Conservation (phyloP, 208 protist species). For the Wallacemonas sp. region DNA sequence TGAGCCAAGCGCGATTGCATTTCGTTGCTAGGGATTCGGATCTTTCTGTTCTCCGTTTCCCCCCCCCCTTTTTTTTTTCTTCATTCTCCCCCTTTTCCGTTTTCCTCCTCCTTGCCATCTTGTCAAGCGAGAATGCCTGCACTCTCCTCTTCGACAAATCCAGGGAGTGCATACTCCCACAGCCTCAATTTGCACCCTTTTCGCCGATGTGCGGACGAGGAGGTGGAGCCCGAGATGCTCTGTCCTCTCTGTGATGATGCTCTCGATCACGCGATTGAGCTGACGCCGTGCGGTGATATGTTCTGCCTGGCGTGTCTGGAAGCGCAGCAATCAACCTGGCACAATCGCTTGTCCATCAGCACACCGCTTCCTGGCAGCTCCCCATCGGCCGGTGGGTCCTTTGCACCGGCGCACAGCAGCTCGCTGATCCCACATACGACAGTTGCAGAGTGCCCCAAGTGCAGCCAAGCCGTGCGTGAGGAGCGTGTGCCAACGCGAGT, state of each 20-base stretch:
- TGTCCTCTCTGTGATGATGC: conserved; percentile 32
- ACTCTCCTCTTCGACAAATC: neutral
- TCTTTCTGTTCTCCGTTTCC: neutral
- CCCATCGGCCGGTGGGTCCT: neutral
- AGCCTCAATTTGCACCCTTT: conserved; percentile 4
- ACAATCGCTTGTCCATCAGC: neutral
- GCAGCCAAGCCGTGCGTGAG: neutral
- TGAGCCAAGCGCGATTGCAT: too few species aligned
- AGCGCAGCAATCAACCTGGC: neutral
- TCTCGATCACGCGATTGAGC: conserved; percentile 33
- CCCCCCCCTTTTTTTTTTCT: conserved; percentile 14
- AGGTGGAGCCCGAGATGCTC: conserved; percentile 41
- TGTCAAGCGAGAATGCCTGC: neutral
- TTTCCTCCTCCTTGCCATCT: neutral
- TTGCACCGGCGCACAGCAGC: neutral
- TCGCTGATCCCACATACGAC: neutral
- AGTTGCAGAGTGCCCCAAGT: conserved; percentile 27
- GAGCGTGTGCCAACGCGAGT: conserved; percentile 24
- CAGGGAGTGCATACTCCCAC: neutral
- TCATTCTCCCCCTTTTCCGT: neutral
- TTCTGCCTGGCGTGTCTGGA: conserved; percentile 33
- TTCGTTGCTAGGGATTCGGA: too few species aligned
- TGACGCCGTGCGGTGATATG: conserved; percentile 34
- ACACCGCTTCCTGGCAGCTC: neutral
- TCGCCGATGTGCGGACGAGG: conserved; percentile 10